Evolutionary conservation across 108 stramenopile species (phyloP), one percentile per base, ranked within the genome.

Genomic region (Nitzschia putrida): DNA sequence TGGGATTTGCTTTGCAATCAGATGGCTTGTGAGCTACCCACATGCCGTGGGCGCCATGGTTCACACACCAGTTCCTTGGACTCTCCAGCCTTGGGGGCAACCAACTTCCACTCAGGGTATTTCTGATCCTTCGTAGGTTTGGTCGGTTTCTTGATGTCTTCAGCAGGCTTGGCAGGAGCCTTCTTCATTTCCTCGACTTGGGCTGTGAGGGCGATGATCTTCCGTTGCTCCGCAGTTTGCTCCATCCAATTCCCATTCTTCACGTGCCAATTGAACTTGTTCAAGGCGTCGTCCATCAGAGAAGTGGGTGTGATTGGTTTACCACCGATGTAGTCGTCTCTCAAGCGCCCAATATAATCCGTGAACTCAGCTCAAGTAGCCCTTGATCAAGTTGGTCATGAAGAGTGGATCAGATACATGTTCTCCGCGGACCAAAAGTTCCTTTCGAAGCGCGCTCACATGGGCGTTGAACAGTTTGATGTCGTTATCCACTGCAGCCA

Each of bases 381-480:
- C 81, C 26, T 78, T 69, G 68, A 81, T 73, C 37, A 82, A 77
- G 52, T 78, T 78, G 6, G n/a, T n/a, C n/a, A n/a, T n/a, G n/a
- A 63, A 42, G 11, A 79, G 8, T 11, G 79, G 25, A 40, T 79
- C 58, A 13, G 37, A 8, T 0, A 74, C 60, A 0, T 13, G n/a
- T 12, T 76, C 38, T 7, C 82, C 65, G 8, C 78, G 53, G 7
- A 72, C 58, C 1, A 13, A 13, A 9, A 83, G 74, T 2, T 3
- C 57, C 6, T 66, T n/a, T 5, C 67, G 41, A 6, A 47, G 41
- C 7, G 13, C 25, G 4, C 49, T 11, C 12, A 83, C 82, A 34
- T 79, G 22, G 13, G 24, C 24, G 65, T 83, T 75, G 74, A 79
- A 79, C 54, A 71, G 53, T n/a, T 38, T 21, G 41, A 80, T 54